Evolutionary conservation across 495 filamentous ascomycete species (phyloP), one percentile per base, ranked within the genome.

Genomic region (Neurospora sp.): DNA sequence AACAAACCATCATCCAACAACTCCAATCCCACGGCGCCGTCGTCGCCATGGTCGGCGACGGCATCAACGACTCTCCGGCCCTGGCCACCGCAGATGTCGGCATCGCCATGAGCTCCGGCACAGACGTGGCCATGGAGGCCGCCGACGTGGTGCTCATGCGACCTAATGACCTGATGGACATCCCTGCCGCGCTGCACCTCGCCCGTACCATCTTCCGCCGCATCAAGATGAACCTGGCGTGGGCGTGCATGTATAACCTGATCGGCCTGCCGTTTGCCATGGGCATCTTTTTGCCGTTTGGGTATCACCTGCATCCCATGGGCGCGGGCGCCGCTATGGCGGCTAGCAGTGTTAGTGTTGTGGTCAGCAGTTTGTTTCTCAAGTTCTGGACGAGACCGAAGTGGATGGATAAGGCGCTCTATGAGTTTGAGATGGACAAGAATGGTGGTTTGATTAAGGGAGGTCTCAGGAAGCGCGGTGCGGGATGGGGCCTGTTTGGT

Each of bases 1-100:
- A 99, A 74, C 93, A 94, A 74, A 83, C 85, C 37, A 96, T 98
- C 77, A 88, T 99, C 80, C 87, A 88, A 20, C 80, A 89, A 61
- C 86, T 98, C 42, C 92, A 98, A 82, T 84, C 83, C 0, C 74
- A 81, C 3, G 93, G 94, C 73, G 87, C 91, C 61, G 84, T 90
- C 70, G 92, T 99, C 31, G 96, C 93, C 75, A 98, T 99, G 96
- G 96, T 98, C 31, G 96, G 96, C 70, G 96, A 99, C 79, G 96
- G 96, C 44, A 98, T 99, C 86, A 99, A 99, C 80, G 96, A 99
- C 85, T 98, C 95, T 0, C 96, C 96, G 1, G 96, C 96, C 2
- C 87, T 99, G 3, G 96, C 95, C 18, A 97, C 94, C 2, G 94
- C 96, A 39, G 88, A 94, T 73, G 90, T 98, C 59, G 96, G 96